Percentiles rank a stretch among this genome's conserved stretches.
Evolutionary conservation across 2,329 filamentous ascomycete species (phyloP).

Genomic region (Diaporthe helianthi): DNA sequence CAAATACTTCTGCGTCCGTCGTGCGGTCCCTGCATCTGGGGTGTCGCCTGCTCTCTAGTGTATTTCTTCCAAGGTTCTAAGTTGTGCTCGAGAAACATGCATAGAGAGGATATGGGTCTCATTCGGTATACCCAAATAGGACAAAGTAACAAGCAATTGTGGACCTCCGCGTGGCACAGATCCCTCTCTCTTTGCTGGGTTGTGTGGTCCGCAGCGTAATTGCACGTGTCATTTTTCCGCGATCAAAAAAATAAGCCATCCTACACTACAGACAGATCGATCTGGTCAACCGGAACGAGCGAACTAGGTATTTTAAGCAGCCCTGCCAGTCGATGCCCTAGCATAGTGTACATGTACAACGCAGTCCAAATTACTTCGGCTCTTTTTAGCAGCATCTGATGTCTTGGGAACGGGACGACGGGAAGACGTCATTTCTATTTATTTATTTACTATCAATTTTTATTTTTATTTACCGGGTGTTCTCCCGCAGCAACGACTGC

Average conservation of each 20-base stretch:
- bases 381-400: not conserved
- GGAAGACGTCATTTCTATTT: not conserved
- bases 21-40: not conserved
- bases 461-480: not conserved
- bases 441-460: too few relatives aligned
- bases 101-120: not conserved
- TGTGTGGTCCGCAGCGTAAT: not conserved
- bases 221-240: slow-evolving; percentile 2
- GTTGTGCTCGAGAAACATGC: not conserved
- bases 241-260: not conserved
- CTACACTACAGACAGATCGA: slow-evolving; percentile 19
- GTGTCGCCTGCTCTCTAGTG: not conserved
- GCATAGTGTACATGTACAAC: too few relatives aligned
- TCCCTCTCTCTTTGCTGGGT: not conserved
- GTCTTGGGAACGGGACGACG: not conserved
- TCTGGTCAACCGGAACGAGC: not conserved
- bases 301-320: slow-evolving; percentile 3
- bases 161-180: not conserved
- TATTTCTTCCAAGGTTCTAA: too few relatives aligned
- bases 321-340: not conserved
- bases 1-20: not conserved
- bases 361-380: not conserved
- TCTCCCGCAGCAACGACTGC: too few relatives aligned
- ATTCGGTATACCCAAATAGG: not conserved
- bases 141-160: not conserved